Evolutionary conservation across 1,284 basidiomycete species (phyloP).

Genomic region (Fomes fomentarius): DNA sequence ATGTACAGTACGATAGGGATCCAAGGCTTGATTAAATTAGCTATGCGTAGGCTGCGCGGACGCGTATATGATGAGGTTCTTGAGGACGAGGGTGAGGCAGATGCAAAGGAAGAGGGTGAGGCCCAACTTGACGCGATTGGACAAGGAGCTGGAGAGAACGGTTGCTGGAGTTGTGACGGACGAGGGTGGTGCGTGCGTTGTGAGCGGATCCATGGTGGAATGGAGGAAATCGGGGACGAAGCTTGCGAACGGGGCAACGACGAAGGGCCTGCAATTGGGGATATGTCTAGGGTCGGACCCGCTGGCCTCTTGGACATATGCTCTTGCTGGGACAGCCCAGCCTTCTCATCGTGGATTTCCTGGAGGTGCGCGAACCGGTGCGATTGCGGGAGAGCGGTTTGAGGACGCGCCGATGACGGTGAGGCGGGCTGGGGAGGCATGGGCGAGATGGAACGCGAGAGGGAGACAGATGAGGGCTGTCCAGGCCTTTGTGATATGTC

Average conservation of each 20-base stretch:
- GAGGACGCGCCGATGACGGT: conserved; percentile 9
- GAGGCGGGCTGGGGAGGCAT: conserved; percentile 25
- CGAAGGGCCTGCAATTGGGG: conserved; percentile 16
- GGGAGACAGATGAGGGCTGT: conserved; percentile 24
- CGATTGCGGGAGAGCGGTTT: conserved; percentile 7
- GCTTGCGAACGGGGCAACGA: conserved; percentile 15
- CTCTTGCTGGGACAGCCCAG: conserved; percentile 16
- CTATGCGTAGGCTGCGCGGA: conserved; percentile 55
- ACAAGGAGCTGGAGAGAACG: conserved; percentile 26
- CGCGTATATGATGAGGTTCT: conserved; percentile 44
- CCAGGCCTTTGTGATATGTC: conserved; percentile 27
- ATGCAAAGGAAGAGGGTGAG: conserved; percentile 22
- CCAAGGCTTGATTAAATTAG: conserved; percentile 67
- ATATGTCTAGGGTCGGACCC: conserved; percentile 13
- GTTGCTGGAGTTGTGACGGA: conserved; percentile 22
- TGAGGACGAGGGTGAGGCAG: conserved; percentile 26
- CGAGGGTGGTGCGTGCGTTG: conserved; percentile 18
- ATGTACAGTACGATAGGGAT: conserved; percentile 72
- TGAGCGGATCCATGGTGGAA: conserved; percentile 23
- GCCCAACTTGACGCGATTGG: conserved; percentile 35
- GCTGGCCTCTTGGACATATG: conserved; percentile 16
- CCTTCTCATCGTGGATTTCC: conserved; percentile 29
- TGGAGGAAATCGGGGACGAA: conserved; percentile 22
- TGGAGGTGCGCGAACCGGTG: conserved; percentile 25
- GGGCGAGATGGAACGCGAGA: conserved; percentile 13